phyloP scores from a whole-genome alignment of 2,329 filamentous ascomycete species.

The Phyllosticta citriasiana region DNA sequence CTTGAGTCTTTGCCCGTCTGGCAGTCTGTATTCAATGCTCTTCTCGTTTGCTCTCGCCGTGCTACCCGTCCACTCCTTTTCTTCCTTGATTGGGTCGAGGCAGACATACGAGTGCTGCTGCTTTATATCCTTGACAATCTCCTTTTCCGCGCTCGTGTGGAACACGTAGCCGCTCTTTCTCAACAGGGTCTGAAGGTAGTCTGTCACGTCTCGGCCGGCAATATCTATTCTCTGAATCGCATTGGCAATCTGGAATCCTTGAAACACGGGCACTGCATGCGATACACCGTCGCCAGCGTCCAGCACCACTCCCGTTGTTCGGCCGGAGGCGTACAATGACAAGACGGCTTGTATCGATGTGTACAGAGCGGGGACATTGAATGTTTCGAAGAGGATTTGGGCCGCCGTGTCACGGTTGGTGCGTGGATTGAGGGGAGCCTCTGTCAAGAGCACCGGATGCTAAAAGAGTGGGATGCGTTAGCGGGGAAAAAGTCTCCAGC shows the following conservation, averaged over 20 bases:
- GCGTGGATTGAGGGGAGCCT: constrained; percentile 89
- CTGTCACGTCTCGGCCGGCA: constrained; percentile 89
- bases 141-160: constrained; percentile 97
- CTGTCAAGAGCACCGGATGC: constrained; percentile 93
- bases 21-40: constrained; percentile 76
- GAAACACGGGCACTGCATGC: constrained; percentile 93
- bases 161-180: constrained; percentile 91
- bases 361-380: constrained; percentile 94
- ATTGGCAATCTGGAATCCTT: constrained; percentile 93
- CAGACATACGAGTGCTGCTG: constrained; percentile 90
- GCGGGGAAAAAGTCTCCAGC: neutral
- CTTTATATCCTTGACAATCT: constrained; percentile 96
- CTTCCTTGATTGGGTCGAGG: constrained; percentile 80
- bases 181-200: constrained; percentile 82
- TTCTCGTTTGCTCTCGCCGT: constrained; percentile 69
- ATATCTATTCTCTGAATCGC: constrained; percentile 95
- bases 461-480: constrained; percentile 23
- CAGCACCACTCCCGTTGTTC: constrained; percentile 90
- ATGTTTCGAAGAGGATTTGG: constrained; percentile 96
- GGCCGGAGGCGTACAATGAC: constrained; percentile 88
- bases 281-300: constrained; percentile 95
- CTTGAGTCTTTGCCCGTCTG: constrained; percentile 90
- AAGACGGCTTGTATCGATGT: constrained; percentile 96
- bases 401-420: constrained; percentile 93
- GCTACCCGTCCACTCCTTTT: constrained; percentile 78